Evolutionary conservation across 1,139 yeast species (phyloP), one percentile per base, ranked within the genome.

Genomic region (Scheffersomyces illinoinensis): DNA sequence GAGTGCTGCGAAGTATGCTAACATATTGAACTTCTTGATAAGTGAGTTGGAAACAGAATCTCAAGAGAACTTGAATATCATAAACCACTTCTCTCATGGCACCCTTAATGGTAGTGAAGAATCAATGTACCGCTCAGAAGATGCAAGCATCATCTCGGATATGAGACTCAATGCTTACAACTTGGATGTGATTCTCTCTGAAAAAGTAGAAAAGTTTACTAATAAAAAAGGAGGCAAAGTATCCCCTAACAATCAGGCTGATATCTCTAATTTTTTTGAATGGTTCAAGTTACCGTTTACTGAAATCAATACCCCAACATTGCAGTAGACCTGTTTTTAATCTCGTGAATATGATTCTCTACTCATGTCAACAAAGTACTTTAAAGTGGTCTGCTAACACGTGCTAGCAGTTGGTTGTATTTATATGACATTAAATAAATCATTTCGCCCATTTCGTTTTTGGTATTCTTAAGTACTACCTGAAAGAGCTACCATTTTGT

Each of bases 241-340:
- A 5, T 48, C 51, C 24, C 51, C 51, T 2, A 48, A 48, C n/a
- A 48, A 48, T 6, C 51, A 48, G 24, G 24, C 24, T 17, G 56
- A 54, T 20, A 14, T 50, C 12, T 46, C 50, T 10, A 39, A 24
- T 19, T 50, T 54, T 10, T 50, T 54, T 17, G 53, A 50, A 39
- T 54, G 56, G 56, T 54, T 54, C 50, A 50, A 51, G 48, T 39
- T 54, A n/a, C 56, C 56, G 1, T 19, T 54, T 14, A 49, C 43
- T 18, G 53, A 49, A 39, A 21, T 48, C 24, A 21, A 21, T n/a
- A 48, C 51, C 1, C 51, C 51, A 33, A 12, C 43, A 12, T 33
- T 33, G 43, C 43, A 33, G 17, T 33, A 33, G 17, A 3, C 7
- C 17, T 12, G 10, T 17, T 33, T 33, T 33, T 33, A 33, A 1